These are phyloP conservation scores for Acanthamoeba sp. DNA, from an alignment of 208 protist species.

Conservation along the genomic window DNA sequence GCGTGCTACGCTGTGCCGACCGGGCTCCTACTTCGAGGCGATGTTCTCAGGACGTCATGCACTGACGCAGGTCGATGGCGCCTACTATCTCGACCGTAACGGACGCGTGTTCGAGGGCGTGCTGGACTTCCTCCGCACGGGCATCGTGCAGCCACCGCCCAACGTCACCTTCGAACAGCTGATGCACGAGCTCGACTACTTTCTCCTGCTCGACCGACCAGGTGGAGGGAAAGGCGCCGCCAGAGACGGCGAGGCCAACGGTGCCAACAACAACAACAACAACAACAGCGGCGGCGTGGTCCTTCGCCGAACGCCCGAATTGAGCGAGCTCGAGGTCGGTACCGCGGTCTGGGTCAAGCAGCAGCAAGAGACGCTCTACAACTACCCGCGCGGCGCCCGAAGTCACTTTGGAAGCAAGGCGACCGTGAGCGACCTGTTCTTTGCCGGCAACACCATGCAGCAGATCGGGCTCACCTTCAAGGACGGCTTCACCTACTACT, in stretches of 20 bases:
- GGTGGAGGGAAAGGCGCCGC: neutral
- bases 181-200: conserved; percentile 43
- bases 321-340: conserved; percentile 30
- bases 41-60: conserved; percentile 12
- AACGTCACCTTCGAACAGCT: conserved; percentile 28
- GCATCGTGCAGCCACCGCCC: conserved; percentile 24
- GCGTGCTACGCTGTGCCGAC: neutral
- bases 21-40: conserved; percentile 34
- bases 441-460: conserved; percentile 38
- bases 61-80: conserved; percentile 3
- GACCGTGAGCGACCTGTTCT: conserved; percentile 35
- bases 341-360: neutral
- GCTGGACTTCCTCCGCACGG: conserved; percentile 25
- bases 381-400: conserved; percentile 20
- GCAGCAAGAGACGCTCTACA: conserved; percentile 31
- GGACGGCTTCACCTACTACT: conserved; percentile 35
- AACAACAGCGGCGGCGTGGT: neutral
- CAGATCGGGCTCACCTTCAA: conserved; percentile 36
- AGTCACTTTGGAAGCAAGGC: conserved; percentile 8
- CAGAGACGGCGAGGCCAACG: neutral
- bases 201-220: conserved; percentile 21
- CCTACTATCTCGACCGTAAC: conserved; percentile 36
- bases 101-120: conserved; percentile 37
- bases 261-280: neutral
- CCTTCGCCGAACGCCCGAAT: neutral